Evolutionary conservation across 352 stramenopile genomes (phyloP).

Genomic region (Phytophthora fragariaefolia): DNA sequence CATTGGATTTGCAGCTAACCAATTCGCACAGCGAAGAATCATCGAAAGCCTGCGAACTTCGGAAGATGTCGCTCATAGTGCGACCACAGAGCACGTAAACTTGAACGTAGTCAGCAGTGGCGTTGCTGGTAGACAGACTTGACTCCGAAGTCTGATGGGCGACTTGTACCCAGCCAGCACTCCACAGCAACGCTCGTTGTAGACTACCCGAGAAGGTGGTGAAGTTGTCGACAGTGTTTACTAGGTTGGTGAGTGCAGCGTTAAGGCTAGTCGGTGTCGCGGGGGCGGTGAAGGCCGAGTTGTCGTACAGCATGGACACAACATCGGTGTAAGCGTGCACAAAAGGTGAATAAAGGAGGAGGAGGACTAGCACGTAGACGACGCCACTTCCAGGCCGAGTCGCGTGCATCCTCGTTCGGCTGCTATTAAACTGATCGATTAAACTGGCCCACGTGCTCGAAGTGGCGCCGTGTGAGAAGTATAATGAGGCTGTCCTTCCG

Average conservation of each 20-base stretch:
- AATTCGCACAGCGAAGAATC: constrained; percentile 9
- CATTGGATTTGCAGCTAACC: constrained; percentile 23
- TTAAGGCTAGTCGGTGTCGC: not conserved
- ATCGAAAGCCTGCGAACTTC: not conserved
- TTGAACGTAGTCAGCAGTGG: constrained; percentile 28
- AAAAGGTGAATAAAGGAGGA: not conserved
- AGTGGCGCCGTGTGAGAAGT: too few relatives aligned
- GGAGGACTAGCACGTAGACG: not conserved
- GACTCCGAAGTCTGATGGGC: not conserved
- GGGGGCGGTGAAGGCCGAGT: not conserved
- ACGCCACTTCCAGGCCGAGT: too few relatives aligned
- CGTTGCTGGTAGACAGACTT: not conserved
- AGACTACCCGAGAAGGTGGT: not conserved
- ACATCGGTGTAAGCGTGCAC: not conserved
- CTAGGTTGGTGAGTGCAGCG: not conserved
- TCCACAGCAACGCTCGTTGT: constrained; percentile 43
- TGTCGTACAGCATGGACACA: not conserved
- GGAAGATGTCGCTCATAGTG: constrained; percentile 37
- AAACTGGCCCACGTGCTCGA: too few relatives aligned
- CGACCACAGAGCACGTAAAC: constrained; percentile 37
- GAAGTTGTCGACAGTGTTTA: not conserved
- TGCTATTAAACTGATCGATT: too few relatives aligned
- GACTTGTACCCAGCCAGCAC: constrained; percentile 22
- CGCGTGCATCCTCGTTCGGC: too few relatives aligned
- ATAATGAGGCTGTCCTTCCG: too few relatives aligned